Evolutionary conservation across 345 rosid species (phyloP), one percentile per base, ranked within the genome.

Genomic region (sweet orange (Citrus sinensis)): DNA sequence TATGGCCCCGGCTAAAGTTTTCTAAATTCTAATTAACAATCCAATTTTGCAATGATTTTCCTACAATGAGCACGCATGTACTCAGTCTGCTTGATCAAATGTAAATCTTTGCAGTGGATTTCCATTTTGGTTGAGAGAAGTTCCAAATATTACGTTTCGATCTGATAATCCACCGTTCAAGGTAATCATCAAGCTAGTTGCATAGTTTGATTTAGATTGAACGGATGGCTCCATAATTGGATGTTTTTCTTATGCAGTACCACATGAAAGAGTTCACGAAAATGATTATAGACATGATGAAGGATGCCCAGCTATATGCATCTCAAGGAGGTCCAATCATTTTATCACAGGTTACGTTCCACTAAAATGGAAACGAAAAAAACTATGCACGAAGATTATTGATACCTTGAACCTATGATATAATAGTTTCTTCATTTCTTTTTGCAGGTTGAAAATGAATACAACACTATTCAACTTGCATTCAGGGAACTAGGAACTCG

Each of bases 261-360:
- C 79, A 87, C 70, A 89, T 87, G 90, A 56, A 79, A 77, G 78
- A 61, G 54, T 89, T 81, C 68, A 79, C 84, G 35, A 75, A 60
- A 27, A 73, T 54, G 75, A 77, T 86, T 35, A 39, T 89, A 46
- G 19, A 83, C 29, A 87, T 75, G 85, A 56, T 85, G 87, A 83
- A 85, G 72, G 78, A 76, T 5, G 85, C 80, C 60, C 83, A 85
- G 74, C 30, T 89, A 46, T 89, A 79, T 71, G 88, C 88, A 24
- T 67, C 90, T 37, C 89, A 87, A 67, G 90, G 92, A 73, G 89
- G 90, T 54, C 92, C 88, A 7, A 86, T 89, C 20, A 72, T 87
- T 74, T 73, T 89, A 56, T 76, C 90, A 8, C 92, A 87, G 90
- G 89, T 86, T 6, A 67, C 4, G 30, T 64, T 74, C 46, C 27